Evolutionary conservation across 78 protist species (phyloP).

Genomic region (Creolimax fragrantissima): DNA sequence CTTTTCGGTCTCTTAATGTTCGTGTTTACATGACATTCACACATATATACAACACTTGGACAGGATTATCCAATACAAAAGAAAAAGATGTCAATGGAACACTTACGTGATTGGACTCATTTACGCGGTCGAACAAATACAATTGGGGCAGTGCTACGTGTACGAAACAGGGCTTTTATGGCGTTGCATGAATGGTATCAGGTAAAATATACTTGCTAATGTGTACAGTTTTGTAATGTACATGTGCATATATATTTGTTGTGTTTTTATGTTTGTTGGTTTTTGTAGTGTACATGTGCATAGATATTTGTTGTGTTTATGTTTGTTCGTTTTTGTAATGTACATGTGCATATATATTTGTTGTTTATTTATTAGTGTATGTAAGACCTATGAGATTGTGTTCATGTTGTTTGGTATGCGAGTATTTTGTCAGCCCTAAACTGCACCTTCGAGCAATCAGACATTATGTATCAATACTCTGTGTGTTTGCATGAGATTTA

Average conservation of each 20-base stretch:
- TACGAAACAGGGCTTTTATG: conserved; percentile 36
- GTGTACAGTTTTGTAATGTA: neutral
- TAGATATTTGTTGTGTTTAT: neutral
- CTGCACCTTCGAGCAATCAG: too few species aligned
- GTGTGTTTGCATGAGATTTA: too few species aligned
- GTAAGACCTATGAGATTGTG: neutral
- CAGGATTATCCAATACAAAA: neutral
- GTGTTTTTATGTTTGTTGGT: neutral
- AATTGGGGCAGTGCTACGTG: conserved; percentile 48
- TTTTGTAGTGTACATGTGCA: neutral
- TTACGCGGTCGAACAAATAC: conserved; percentile 64
- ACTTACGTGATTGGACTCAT: conserved; percentile 35
- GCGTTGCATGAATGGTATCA: conserved; percentile 38
- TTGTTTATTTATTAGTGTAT: neutral
- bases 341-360: neutral
- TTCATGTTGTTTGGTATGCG: neutral
- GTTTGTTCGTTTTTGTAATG: neutral
- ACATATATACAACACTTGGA: neutral
- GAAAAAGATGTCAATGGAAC: conserved; percentile 4
- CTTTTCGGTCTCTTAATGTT: too few species aligned
- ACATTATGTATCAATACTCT: too few species aligned
- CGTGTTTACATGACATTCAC: too few species aligned
- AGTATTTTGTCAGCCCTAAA: neutral
- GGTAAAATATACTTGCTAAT: neutral
- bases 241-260: neutral